These are phyloP conservation scores for Populus deltoides DNA, from an alignment of 345 rosid genomes.

Conservation along the genomic window DNA sequence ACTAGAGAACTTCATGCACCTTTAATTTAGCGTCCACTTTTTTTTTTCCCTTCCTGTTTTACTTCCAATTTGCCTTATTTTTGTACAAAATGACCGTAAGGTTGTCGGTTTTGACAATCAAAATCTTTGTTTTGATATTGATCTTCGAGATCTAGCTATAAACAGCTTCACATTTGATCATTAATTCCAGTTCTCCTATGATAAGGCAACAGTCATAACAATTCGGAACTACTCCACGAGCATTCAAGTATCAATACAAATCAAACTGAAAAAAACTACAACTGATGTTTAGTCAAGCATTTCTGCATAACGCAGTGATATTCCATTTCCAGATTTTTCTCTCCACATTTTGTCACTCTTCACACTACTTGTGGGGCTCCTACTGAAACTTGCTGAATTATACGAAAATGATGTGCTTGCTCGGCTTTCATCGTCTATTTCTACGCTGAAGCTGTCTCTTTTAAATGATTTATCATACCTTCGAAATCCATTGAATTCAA, in stretches of 20 bases:
- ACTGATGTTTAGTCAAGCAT: conserved; percentile 23
- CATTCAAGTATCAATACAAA: background rate
- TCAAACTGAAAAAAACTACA: background rate
- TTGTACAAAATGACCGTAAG: background rate
- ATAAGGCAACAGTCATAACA: background rate
- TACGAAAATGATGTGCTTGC: conserved; percentile 2
- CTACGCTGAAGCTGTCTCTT: conserved; percentile 12
- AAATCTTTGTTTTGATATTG: background rate
- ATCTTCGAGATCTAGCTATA: too few species aligned
- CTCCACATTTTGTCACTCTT: conserved; percentile 3
- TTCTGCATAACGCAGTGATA: conserved; percentile 21
- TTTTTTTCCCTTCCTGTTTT: background rate
- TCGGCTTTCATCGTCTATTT: background rate
- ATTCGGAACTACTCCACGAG: background rate
- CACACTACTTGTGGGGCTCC: conserved; percentile 5
- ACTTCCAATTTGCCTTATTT: background rate
- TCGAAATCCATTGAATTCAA: background rate
- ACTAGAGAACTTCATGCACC: conserved; percentile 21
- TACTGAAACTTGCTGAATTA: conserved; percentile 16
- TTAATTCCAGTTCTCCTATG: background rate
- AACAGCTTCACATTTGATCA: too few species aligned
- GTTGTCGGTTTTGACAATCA: background rate
- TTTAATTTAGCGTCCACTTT: background rate
- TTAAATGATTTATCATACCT: background rate
- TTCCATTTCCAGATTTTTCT: background rate